Base-by-base conservation (phyloP, 2,329 filamentous ascomycete genomes). In the Tricladium varicosporioides region DNA sequence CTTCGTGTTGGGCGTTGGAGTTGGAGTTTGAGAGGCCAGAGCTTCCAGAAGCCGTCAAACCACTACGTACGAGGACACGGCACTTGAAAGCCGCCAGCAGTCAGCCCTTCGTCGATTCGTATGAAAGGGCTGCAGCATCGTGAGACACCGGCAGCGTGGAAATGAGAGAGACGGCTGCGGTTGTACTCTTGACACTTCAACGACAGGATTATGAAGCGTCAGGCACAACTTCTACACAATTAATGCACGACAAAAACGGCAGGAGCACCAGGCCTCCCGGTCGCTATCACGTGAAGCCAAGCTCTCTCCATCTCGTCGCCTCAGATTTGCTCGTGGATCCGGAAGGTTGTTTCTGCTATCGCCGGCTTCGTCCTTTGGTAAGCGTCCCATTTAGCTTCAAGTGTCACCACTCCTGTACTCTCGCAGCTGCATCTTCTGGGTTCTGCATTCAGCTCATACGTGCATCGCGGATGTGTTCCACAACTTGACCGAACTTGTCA, bases 211-310 rank as follows among this genome's bases (percentile, higher is more conserved):
- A 22, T 48, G 44, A 54, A 48, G 33, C 15, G 15, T 40, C 18
- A 40, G 18, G 18, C 31, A 49, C 40, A 46, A 27, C 51, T 42
- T 42, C 52, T 48, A 27, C 13, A 48, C 50, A 45, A 40, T 15
- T 53, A 22, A 48, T 48, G 31, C 45, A 40, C 27, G 33, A 54
- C 46, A 36, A 43, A 49, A 33, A 19, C 43, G 46, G 46, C 52
- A 54, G 31, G 47, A 33, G 45, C 7, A 48, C 13, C 22, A 27
- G 22, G 22, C 22, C 22, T 7, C 22, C 22, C 22, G 3, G 22
- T 7, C 22, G 7, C 22, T 27, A 7, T 27, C 22, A 27, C 22
- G 22, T 27, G 22, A 27, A 27, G 22, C 7, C 7, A 27, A 27
- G 7, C 22, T 27, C 45, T 22, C 11, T 16, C 27, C 16, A 16